Conservation (phyloP, 2,329 filamentous ascomycete species). For the Aspergillus pseudotamarii region DNA sequence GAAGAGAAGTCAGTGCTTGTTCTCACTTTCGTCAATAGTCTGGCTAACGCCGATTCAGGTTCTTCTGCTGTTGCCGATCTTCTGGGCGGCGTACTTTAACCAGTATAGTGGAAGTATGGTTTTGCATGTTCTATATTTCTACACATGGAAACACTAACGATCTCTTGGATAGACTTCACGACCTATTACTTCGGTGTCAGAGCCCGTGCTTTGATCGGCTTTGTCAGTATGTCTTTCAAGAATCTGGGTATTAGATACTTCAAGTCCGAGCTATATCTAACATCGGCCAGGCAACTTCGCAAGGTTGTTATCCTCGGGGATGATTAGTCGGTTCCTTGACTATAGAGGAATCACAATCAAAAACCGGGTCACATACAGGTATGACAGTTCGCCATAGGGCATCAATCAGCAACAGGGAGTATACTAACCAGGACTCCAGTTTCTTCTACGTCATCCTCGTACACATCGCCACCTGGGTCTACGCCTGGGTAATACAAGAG, state of each 20-base stretch:
- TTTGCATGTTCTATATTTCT: background rate
- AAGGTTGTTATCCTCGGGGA: conserved; percentile 48
- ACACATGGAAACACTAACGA: conserved; percentile 7
- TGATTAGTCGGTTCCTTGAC: conserved; percentile 51
- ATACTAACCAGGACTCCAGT: conserved; percentile 9
- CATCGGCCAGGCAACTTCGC: conserved; percentile 36
- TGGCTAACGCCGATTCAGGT: conserved; percentile 31
- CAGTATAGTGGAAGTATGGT: conserved; percentile 43
- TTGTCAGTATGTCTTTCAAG: conserved; percentile 35
- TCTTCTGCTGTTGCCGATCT: conserved; percentile 46
- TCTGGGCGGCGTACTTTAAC: conserved; percentile 51
- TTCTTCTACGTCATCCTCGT: conserved; percentile 51
- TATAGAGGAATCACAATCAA: conserved; percentile 44
- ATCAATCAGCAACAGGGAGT: background rate
- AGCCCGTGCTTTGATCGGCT: conserved; percentile 52
- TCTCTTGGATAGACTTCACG: conserved; percentile 45
- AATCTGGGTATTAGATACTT: too few relatives aligned
- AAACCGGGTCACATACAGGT: conserved; percentile 45
- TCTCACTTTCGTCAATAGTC: background rate
- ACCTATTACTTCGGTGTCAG: conserved; percentile 53
- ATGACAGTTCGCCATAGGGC: background rate
- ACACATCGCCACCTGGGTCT: conserved; percentile 55
- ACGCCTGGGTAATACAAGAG: conserved; percentile 57
- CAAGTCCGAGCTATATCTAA: conserved; percentile 6
- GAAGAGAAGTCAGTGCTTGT: conserved; percentile 21